phyloP scores from a whole-genome alignment of 176 grass and related monocot species.

The Rhipidocladum racemiflorum region DNA sequence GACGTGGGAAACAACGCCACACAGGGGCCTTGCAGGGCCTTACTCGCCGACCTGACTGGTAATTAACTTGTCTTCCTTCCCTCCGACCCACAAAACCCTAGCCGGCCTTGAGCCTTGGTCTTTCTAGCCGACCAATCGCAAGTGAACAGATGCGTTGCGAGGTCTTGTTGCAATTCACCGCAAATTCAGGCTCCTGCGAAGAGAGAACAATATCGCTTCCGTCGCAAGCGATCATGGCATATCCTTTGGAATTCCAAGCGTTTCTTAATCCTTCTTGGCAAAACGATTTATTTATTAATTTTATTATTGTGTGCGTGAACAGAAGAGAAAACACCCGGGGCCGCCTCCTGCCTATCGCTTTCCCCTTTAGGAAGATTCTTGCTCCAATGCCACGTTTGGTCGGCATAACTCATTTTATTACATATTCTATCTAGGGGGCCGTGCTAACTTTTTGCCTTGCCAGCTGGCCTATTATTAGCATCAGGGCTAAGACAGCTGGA shows the following conservation, averaged over 20 bases:
- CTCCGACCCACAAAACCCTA: background rate
- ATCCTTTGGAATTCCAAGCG: background rate
- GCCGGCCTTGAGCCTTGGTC: background rate
- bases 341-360: constrained; percentile 20
- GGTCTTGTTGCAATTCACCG: background rate
- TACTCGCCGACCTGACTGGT: constrained; percentile 90
- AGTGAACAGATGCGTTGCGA: background rate
- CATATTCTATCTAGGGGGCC: no score
- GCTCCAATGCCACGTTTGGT: constrained; percentile 26
- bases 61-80: background rate
- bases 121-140: background rate
- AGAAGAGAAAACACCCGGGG: background rate
- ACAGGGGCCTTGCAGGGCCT: constrained; percentile 74
- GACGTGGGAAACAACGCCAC: constrained; percentile 85
- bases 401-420: constrained; percentile 1
- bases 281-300: background rate
- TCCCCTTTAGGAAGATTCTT: constrained; percentile 44
- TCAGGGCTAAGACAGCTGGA: background rate
- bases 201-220: background rate
- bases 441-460: background rate
- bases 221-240: background rate
- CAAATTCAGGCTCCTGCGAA: background rate
- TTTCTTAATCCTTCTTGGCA: background rate
- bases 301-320: background rate
- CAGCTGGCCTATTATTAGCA: constrained; percentile 33